phyloP scores from a whole-genome alignment of 306 rosid species.

The Urtica urens region DNA sequence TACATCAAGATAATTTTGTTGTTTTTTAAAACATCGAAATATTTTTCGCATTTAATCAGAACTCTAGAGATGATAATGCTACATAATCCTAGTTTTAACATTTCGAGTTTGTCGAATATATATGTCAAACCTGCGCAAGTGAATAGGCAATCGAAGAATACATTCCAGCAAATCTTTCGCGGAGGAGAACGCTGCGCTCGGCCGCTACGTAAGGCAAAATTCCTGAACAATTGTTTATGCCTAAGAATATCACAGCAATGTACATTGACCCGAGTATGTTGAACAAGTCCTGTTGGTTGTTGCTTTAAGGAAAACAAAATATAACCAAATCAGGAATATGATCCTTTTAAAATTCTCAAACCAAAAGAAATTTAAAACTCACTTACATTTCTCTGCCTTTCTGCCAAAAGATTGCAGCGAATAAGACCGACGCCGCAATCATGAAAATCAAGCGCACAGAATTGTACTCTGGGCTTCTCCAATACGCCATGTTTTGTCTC shows the following conservation, averaged over 20 bases:
- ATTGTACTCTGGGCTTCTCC: constrained; percentile 70
- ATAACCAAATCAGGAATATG: too few species aligned
- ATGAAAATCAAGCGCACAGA: constrained; percentile 32
- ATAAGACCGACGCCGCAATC: constrained; percentile 27
- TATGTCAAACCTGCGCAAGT: constrained; percentile 51
- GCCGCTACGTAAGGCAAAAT: constrained; percentile 39
- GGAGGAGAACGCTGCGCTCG: constrained; percentile 45
- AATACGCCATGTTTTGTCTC: constrained; percentile 59
- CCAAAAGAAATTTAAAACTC: too few species aligned
- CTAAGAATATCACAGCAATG: constrained; percentile 31
- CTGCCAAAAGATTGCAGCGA: constrained; percentile 53
- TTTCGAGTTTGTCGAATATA: background rate
- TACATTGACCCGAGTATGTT: constrained; percentile 46
- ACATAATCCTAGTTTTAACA: background rate
- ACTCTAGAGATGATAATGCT: too few species aligned
- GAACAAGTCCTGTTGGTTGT: constrained; percentile 41
- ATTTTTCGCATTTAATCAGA: too few species aligned
- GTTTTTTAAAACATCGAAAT: too few species aligned
- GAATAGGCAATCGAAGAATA: constrained; percentile 57
- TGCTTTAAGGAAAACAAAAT: too few species aligned
- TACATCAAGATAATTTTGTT: too few species aligned
- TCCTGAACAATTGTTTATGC: constrained; percentile 45
- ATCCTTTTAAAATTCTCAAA: too few species aligned
- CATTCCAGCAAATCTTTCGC: constrained; percentile 65
- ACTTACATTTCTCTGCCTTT: constrained; percentile 36